These are phyloP conservation scores for Quercus tomentella DNA, from an alignment of 331 rosid genomes.

Conservation along the genomic window DNA sequence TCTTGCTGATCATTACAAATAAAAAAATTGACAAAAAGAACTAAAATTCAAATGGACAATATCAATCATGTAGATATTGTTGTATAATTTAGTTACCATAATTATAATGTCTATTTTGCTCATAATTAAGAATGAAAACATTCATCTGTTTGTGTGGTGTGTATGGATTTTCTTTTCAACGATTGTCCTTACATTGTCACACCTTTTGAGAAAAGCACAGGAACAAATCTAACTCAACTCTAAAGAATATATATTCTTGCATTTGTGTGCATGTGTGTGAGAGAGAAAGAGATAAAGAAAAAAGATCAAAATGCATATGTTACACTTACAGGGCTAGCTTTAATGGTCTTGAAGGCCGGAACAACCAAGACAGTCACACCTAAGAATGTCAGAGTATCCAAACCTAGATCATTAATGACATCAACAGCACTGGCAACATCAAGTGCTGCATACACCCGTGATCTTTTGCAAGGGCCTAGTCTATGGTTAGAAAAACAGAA, in stretches of 20 bases:
- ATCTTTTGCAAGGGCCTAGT: conserved; percentile 32
- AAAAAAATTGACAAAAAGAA: neutral
- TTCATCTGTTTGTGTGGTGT: neutral
- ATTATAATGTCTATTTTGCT: neutral
- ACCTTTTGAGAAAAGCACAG: neutral
- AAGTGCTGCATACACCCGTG: conserved; percentile 36
- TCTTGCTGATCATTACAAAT: neutral
- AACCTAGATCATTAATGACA: conserved; percentile 92
- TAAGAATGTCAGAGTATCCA: conserved; percentile 91
- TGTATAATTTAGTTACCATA: neutral
- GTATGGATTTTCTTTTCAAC: neutral
- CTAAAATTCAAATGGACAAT: neutral
- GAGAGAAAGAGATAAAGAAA: neutral
- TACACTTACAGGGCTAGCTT: conserved; percentile 92
- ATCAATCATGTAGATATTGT: neutral
- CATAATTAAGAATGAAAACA: neutral
- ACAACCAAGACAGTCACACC: conserved; percentile 86
- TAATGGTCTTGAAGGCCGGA: conserved; percentile 82
- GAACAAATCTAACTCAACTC: neutral
- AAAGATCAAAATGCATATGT: neutral
- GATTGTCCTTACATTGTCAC: neutral
- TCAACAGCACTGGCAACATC: conserved; percentile 81
- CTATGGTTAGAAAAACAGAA: conserved; percentile 33
- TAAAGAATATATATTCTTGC: neutral
- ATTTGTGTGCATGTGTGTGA: neutral